These are phyloP conservation scores for Cryphonectria naterciae DNA, from an alignment of 2,329 filamentous ascomycete species.

Conservation along the genomic window DNA sequence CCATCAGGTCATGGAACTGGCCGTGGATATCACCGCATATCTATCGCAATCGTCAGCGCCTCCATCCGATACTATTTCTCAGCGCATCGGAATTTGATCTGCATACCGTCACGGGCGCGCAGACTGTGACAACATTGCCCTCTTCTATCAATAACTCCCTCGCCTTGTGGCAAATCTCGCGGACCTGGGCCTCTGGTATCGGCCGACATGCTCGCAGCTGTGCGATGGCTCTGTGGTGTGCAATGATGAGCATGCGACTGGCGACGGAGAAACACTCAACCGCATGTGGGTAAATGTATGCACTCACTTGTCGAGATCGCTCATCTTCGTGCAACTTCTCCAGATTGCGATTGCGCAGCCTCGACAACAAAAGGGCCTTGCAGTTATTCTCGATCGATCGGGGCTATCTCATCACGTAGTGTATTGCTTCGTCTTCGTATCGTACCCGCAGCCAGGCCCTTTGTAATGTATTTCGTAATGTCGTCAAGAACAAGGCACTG, in stretches of 20 bases:
- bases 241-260: conserved; percentile 29
- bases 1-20: conserved; percentile 96
- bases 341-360: conserved; percentile 24
- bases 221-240: conserved; percentile 75
- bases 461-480: not conserved
- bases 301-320: conserved; percentile 65
- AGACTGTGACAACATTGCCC: conserved; percentile 93
- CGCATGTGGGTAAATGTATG: conserved; percentile 6
- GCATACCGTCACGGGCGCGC: conserved; percentile 87
- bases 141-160: conserved; percentile 96
- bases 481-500: not conserved
- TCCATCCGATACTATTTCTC: not conserved
- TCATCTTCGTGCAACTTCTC: conserved; percentile 18
- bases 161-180: conserved; percentile 96
- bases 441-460: not conserved
- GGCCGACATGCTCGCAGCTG: conserved; percentile 94
- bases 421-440: not conserved
- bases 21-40: conserved; percentile 98
- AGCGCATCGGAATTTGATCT: not conserved
- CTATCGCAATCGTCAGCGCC: conserved; percentile 42
- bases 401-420: conserved; percentile 18
- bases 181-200: conserved; percentile 92
- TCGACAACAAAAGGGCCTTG: conserved; percentile 14
- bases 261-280: not conserved
- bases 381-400: conserved; percentile 11